Percentiles rank a stretch among this genome's conserved stretches.
phyloP scores from a whole-genome alignment of 345 rosid species.

The Abelmoschus esculentus region DNA sequence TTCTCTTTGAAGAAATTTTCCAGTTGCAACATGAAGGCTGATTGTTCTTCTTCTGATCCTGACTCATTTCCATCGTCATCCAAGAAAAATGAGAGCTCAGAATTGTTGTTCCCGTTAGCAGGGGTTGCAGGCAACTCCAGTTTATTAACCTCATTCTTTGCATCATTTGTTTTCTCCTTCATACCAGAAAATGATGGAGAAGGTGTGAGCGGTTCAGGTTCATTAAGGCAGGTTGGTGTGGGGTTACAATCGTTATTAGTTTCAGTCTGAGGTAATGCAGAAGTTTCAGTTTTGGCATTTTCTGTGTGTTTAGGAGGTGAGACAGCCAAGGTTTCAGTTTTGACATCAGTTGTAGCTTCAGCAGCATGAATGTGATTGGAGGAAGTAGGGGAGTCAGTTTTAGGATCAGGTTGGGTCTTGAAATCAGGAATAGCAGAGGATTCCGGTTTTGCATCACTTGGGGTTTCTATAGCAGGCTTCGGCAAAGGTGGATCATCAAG shows the following conservation, averaged over 20 bases:
- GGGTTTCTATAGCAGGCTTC: conserved; percentile 19
- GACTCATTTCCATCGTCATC: conserved; percentile 48
- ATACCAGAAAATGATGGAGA: conserved; percentile 26
- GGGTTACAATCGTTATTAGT: conserved; percentile 18
- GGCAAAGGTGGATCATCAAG: conserved; percentile 17
- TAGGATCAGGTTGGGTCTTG: conserved; percentile 17
- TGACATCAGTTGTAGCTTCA: conserved; percentile 13
- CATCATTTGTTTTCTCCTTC: conserved; percentile 21
- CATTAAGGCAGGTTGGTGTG: conserved; percentile 11
- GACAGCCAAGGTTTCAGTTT: neutral
- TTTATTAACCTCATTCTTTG: conserved; percentile 26
- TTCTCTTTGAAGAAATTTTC: conserved; percentile 50
- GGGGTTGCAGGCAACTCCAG: conserved; percentile 17
- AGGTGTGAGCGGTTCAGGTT: conserved; percentile 21
- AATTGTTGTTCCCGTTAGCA: conserved; percentile 28
- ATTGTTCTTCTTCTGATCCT: conserved; percentile 61
- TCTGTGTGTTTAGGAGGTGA: neutral
- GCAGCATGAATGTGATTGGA: conserved; percentile 16
- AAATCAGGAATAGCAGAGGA: conserved; percentile 18
- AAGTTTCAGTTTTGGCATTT: conserved; percentile 12
- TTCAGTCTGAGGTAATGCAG: conserved; percentile 21
- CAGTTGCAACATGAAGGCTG: conserved; percentile 47
- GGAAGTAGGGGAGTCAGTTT: conserved; percentile 9
- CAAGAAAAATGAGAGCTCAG: conserved; percentile 33
- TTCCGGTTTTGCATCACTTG: conserved; percentile 17